Evolutionary conservation across 768 basidiomycete genomes (phyloP).

Genomic region (Auricularia heimuer): DNA sequence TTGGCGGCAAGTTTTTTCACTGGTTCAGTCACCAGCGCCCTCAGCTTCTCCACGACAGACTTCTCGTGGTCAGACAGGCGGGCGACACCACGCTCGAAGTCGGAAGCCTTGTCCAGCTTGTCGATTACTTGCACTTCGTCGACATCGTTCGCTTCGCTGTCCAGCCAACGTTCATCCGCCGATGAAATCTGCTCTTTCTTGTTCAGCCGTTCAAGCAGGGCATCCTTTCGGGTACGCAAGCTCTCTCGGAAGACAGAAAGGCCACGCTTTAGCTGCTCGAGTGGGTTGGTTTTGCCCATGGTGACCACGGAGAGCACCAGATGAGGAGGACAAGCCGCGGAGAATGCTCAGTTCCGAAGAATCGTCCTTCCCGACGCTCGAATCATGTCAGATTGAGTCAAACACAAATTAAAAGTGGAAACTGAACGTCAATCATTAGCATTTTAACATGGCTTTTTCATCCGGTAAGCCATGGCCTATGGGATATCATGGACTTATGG

Average conservation of each 20-base stretch:
- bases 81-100: background rate
- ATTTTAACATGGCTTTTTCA: background rate
- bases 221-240: slow-evolving; percentile 15
- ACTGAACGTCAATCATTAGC: too few relatives aligned
- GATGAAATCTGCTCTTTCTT: background rate
- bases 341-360: too few relatives aligned
- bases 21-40: background rate
- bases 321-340: background rate
- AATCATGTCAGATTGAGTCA: too few relatives aligned
- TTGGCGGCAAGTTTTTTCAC: too few relatives aligned
- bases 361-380: too few relatives aligned
- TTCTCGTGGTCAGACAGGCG: background rate
- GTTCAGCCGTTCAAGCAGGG: slow-evolving; percentile 10
- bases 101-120: background rate
- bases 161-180: background rate
- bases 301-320: background rate
- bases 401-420: too few relatives aligned
- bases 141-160: background rate
- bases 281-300: background rate
- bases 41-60: background rate
- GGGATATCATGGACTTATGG: background rate
- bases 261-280: background rate
- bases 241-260: slow-evolving; percentile 8
- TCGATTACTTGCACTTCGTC: background rate
- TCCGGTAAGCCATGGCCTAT: background rate